Conservation (phyloP, 305 asterid species). For the Fraxinus albicans region DNA sequence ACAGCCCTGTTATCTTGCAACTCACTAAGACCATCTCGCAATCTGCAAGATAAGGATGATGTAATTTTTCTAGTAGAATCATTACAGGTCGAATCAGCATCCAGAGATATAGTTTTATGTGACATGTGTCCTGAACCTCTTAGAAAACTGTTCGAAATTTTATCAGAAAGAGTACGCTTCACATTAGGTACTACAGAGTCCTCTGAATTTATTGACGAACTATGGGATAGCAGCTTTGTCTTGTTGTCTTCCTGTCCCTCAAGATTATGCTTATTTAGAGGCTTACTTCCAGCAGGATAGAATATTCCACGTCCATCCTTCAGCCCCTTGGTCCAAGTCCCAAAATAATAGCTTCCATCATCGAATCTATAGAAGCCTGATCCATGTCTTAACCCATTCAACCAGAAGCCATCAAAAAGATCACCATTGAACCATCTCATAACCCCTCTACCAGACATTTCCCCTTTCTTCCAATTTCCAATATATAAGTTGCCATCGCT, state of each 20-base stretch:
- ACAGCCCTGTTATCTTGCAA: conserved; percentile 36
- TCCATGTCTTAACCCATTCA: conserved; percentile 75
- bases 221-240: conserved; percentile 41
- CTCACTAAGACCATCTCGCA: conserved; percentile 54
- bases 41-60: conserved; percentile 36
- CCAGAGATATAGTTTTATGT: conserved; percentile 38
- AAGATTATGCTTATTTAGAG: conserved; percentile 40
- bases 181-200: conserved; percentile 45
- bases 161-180: conserved; percentile 60
- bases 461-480: conserved; percentile 85
- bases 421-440: conserved; percentile 92
- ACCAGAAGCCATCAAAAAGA: conserved; percentile 93
- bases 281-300: conserved; percentile 71
- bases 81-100: conserved; percentile 35
- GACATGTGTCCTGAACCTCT: conserved; percentile 50
- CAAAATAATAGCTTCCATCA: conserved; percentile 91
- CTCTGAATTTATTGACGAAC: conserved; percentile 41
- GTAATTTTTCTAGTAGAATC: conserved; percentile 40
- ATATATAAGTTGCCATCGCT: conserved; percentile 64
- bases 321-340: conserved; percentile 88
- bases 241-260: conserved; percentile 47
- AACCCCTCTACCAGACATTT: conserved; percentile 80
- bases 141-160: conserved; percentile 46
- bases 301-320: conserved; percentile 92
- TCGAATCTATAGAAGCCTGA: conserved; percentile 73